Conservation (phyloP, 208 protist species). For the Acanthamoeba lenticulata region DNA sequence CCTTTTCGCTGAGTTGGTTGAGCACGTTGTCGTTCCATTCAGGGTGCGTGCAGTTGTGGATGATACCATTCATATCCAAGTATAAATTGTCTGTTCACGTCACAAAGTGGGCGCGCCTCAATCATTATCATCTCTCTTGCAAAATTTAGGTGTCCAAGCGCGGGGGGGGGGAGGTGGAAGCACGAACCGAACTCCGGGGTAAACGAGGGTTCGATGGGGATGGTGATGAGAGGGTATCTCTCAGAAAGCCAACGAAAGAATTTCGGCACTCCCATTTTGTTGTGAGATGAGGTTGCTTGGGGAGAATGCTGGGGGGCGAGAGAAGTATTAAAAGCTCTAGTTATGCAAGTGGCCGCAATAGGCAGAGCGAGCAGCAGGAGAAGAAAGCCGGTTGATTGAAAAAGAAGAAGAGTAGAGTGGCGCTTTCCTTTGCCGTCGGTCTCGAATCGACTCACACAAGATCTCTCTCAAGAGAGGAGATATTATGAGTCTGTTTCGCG, state of each 20-base stretch:
- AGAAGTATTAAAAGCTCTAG: neutral
- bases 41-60: conserved; percentile 98
- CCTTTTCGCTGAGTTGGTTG: conserved; percentile 91
- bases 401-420: no score
- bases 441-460: no score
- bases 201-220: conserved; percentile 89
- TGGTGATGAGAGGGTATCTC: conserved; percentile 95
- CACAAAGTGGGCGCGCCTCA: conserved; percentile 60
- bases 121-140: neutral
- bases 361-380: no score
- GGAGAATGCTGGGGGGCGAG: neutral
- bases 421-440: no score
- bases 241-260: conserved; percentile 98
- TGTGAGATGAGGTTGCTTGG: neutral
- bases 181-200: conserved; percentile 77
- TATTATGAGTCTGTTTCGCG: neutral
- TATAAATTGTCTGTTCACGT: conserved; percentile 97
- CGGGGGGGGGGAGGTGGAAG: neutral
- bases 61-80: conserved; percentile 99
- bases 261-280: conserved; percentile 82
- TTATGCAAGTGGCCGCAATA: no score
- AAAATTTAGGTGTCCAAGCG: neutral
- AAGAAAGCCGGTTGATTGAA: no score
- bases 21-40: conserved; percentile 81
- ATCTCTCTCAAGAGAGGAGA: no score